Conservation (phyloP, 1,139 yeast genomes). For the Torulaspora globosa region DNA sequence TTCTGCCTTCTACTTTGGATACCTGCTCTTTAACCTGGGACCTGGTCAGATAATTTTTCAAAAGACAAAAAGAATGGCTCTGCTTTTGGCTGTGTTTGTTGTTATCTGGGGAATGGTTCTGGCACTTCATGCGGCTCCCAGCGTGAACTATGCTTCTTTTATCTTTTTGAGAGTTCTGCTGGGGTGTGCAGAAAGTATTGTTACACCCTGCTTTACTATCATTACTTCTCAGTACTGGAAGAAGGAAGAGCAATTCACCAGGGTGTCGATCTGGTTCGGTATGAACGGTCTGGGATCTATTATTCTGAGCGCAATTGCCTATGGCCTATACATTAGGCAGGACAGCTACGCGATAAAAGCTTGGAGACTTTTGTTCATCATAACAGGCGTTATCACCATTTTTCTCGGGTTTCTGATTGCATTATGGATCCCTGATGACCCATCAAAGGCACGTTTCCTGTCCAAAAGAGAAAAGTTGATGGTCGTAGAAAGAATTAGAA, state of each 20-base stretch:
- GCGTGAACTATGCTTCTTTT: constrained; percentile 39
- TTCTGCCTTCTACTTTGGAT: constrained; percentile 53
- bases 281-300: constrained; percentile 49
- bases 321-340: constrained; percentile 41
- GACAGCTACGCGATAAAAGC: constrained; percentile 39
- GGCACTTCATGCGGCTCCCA: constrained; percentile 43
- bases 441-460: constrained; percentile 47
- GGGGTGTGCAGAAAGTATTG: constrained; percentile 47
- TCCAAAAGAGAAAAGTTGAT: constrained; percentile 48
- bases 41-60: constrained; percentile 44
- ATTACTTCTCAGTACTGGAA: constrained; percentile 55
- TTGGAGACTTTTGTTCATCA: constrained; percentile 48
- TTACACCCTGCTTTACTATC: constrained; percentile 51
- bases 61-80: constrained; percentile 33
- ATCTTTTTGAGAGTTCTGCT: constrained; percentile 44
- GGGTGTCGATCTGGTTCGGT: constrained; percentile 49
- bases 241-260: constrained; percentile 47
- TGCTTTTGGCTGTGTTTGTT: constrained; percentile 39
- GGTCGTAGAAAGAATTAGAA: constrained; percentile 50
- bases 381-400: constrained; percentile 48
- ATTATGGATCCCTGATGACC: constrained; percentile 50
- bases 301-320: constrained; percentile 45
- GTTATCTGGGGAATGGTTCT: constrained; percentile 48
- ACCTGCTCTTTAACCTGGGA: constrained; percentile 43
- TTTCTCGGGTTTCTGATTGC: constrained; percentile 43